Evolutionary conservation across 1,139 yeast species (phyloP).

Genomic region (Debaryomyces sp.): DNA sequence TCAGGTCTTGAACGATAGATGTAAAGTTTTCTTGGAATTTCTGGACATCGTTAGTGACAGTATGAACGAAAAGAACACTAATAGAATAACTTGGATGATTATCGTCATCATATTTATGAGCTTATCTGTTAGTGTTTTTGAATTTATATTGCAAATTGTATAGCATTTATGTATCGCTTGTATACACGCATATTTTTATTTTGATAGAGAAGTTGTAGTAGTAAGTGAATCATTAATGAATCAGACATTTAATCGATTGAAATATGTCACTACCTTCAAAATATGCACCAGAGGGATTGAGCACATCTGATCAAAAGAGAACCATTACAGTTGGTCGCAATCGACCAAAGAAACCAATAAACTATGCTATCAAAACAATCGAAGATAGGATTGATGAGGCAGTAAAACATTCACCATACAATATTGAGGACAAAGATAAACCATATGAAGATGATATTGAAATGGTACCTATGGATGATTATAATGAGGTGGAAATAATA

Average conservation of each 20-base stretch:
- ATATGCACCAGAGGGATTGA: constrained; percentile 47
- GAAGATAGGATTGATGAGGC: constrained; percentile 39
- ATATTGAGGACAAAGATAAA: constrained; percentile 8
- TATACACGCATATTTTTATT: constrained; percentile 3
- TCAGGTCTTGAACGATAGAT: constrained; percentile 87
- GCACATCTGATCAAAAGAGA: constrained; percentile 27
- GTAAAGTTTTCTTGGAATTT: constrained; percentile 90
- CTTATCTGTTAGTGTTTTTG: constrained; percentile 61
- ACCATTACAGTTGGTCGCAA: constrained; percentile 36
- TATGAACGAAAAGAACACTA: constrained; percentile 89
- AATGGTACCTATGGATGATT: constrained; percentile 55
- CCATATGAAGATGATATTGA: constrained; percentile 45
- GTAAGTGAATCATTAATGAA: not conserved
- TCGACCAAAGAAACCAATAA: constrained; percentile 20
- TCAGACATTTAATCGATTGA: not conserved
- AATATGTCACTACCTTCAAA: constrained; percentile 44
- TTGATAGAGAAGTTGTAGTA: not conserved
- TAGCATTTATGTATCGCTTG: constrained; percentile 13
- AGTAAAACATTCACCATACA: constrained; percentile 12
- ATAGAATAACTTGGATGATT: constrained; percentile 88
- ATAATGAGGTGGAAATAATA: constrained; percentile 46
- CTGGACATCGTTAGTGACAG: constrained; percentile 93
- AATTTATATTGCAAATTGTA: constrained; percentile 40
- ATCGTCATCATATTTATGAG: constrained; percentile 81
- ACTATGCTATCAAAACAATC: constrained; percentile 32